These are phyloP conservation scores for Podaxis sp. DNA, from an alignment of 768 basidiomycete species.

Conservation along the genomic window DNA sequence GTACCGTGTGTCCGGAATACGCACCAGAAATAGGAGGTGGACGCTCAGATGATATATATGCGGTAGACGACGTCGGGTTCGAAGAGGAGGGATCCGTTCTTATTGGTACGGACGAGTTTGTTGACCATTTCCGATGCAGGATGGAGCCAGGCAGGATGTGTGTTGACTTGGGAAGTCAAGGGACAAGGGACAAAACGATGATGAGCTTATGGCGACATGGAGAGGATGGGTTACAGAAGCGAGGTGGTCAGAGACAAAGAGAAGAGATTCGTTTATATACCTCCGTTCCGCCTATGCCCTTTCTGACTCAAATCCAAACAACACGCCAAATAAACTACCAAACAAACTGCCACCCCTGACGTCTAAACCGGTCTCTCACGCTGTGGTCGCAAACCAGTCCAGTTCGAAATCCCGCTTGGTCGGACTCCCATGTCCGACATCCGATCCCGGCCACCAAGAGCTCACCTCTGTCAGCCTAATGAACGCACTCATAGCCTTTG, in stretches of 20 bases:
- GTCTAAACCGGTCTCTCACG: conserved; percentile 9
- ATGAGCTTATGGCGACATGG: conserved; percentile 19
- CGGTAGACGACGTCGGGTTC: conserved; percentile 87
- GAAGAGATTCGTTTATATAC: conserved; percentile 26
- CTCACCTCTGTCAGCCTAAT: not conserved
- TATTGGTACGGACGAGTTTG: conserved; percentile 76
- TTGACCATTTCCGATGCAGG: conserved; percentile 69
- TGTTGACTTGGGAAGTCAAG: conserved; percentile 23
- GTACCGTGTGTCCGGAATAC: conserved; percentile 15
- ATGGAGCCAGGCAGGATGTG: conserved; percentile 39
- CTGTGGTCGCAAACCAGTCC: conserved; percentile 14
- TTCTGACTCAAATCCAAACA: conserved; percentile 22
- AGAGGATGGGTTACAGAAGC: conserved; percentile 20
- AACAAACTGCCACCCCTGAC: conserved; percentile 17
- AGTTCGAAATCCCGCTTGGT: not conserved
- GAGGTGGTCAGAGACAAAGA: conserved; percentile 21
- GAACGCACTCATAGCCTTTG: not conserved
- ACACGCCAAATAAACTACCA: conserved; percentile 17
- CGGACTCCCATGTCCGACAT: conserved; percentile 7
- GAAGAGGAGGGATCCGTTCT: conserved; percentile 85
- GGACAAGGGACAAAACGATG: conserved; percentile 23
- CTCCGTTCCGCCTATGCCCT: conserved; percentile 7
- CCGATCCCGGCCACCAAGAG: not conserved
- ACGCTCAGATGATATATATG: conserved; percentile 59
- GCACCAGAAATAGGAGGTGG: conserved; percentile 22